Conservation (phyloP, 306 rosid genomes). For the Castanea mollissima region DNA sequence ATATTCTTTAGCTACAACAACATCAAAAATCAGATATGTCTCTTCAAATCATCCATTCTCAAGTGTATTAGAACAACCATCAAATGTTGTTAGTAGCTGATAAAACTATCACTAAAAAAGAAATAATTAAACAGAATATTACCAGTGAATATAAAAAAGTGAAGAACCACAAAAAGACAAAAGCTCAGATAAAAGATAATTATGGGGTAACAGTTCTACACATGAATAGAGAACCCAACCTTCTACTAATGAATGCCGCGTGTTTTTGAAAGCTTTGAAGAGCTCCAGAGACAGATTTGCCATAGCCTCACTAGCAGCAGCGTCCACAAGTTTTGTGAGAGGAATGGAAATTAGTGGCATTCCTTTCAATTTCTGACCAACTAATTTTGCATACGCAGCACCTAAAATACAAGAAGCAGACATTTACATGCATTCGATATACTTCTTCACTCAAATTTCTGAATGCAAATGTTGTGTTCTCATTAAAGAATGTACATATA, state of each 20-base stretch:
- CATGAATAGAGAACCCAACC: slow-evolving; percentile 35
- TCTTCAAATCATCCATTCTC: neutral
- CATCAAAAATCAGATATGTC: neutral
- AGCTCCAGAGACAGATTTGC: slow-evolving; percentile 60
- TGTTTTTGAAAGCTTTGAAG: slow-evolving; percentile 51
- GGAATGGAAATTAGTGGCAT: slow-evolving; percentile 76
- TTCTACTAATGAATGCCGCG: slow-evolving; percentile 35
- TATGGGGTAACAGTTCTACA: slow-evolving; percentile 6
- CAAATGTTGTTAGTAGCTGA: neutral
- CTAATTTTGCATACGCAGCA: slow-evolving; percentile 52
- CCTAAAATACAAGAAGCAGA: slow-evolving; percentile 35
- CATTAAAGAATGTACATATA: neutral
- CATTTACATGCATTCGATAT: slow-evolving; percentile 10
- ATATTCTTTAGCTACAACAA: neutral
- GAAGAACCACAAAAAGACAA: slow-evolving; percentile 19
- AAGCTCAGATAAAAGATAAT: neutral
- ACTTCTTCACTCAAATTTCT: slow-evolving; percentile 14
- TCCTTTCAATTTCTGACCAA: slow-evolving; percentile 83
- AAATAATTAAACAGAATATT: neutral
- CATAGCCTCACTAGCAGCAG: slow-evolving; percentile 59
- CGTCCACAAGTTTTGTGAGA: slow-evolving; percentile 59
- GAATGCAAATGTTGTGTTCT: neutral
- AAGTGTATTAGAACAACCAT: neutral
- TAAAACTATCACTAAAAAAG: neutral
- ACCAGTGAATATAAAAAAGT: neutral